Base-by-base conservation (phyloP, 2,329 filamentous ascomycete genomes). In the Sporothrix schenckii region DNA sequence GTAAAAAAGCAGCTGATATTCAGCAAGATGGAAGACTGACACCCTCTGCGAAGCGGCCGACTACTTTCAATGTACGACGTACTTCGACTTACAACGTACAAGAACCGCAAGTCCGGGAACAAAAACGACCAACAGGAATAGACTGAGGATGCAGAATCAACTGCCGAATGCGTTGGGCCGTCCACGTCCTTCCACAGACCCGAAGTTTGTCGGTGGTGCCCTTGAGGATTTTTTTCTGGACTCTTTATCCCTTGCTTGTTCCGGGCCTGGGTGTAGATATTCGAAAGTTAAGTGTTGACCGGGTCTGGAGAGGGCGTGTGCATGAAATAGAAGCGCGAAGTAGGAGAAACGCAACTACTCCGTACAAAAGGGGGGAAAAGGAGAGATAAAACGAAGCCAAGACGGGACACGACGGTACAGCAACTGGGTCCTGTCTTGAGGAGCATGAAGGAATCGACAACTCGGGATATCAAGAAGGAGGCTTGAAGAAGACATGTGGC, bases 241-340 rank as follows among this genome's bases (percentile, higher is more conserved):
- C 3, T 61, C n/a, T 47, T n/a, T n/a, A 47, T 63, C 39, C 58
- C 13, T 61, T 30, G 27, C 34, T 61, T 34, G 34, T 44, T 24
- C 56, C 30, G 50, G 4, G 21, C 11, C 50, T 53, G 21, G 50
- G 53, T 30, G 24, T 34, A 34, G 34, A 34, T 34, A 34, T 34
- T 34, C 0, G 4, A 1, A 24, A 24, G 24, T 24, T 24, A 30
- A 30, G 21, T 13, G 60, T 9, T 44, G 41, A 9, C 49, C n/a
- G 49, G 49, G 49, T 21, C 49, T 50, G 19, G 49, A 19, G 27
- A 66, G 63, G 63, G 63, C 47, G 63, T 66, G 63, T 66, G 47
- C 63, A 53, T 66, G 63, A 21, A 34, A 16, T 19, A 9, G 19
- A 50, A 2, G 19, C 19, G 49, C 49, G 27, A 34, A 27, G 16